These are phyloP conservation scores for Tolypocladium endophyticum DNA, from an alignment of 2,329 filamentous ascomycete species.

Conservation along the genomic window DNA sequence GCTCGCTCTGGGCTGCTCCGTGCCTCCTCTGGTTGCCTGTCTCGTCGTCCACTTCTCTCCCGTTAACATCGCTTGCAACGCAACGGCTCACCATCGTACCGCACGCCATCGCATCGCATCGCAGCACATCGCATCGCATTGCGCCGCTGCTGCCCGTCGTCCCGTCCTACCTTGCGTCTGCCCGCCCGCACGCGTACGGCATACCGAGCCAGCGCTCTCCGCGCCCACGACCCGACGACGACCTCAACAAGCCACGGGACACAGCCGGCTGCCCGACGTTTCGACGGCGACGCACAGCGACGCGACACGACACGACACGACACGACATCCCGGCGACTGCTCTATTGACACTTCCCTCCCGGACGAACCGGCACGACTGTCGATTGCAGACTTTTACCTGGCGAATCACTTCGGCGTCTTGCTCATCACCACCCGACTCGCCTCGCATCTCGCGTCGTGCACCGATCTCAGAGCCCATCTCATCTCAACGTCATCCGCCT, in stretches of 20 bases:
- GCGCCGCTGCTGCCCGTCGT: neutral
- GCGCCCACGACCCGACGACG: neutral
- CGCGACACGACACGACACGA: neutral
- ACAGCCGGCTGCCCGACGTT: neutral
- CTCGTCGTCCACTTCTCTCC: neutral
- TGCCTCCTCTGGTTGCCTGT: neutral
- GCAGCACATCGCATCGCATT: neutral
- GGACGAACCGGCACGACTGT: neutral
- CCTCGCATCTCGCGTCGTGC: neutral
- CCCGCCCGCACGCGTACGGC: neutral
- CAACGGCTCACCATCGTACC: neutral
- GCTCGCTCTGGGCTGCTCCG: neutral
- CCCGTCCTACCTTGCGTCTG: neutral
- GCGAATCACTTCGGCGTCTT: neutral
- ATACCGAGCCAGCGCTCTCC: neutral
- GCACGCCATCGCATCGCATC: neutral
- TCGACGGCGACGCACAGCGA: neutral
- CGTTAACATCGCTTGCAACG: neutral
- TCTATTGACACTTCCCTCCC: neutral
- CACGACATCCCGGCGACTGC: neutral
- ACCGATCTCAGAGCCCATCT: neutral
- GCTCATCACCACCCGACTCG: neutral
- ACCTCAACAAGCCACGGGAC: neutral
- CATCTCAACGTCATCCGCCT: neutral
- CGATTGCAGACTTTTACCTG: neutral